phyloP scores from a whole-genome alignment of 2,329 filamentous ascomycete species.

The Cryoendolithus antarcticus region DNA sequence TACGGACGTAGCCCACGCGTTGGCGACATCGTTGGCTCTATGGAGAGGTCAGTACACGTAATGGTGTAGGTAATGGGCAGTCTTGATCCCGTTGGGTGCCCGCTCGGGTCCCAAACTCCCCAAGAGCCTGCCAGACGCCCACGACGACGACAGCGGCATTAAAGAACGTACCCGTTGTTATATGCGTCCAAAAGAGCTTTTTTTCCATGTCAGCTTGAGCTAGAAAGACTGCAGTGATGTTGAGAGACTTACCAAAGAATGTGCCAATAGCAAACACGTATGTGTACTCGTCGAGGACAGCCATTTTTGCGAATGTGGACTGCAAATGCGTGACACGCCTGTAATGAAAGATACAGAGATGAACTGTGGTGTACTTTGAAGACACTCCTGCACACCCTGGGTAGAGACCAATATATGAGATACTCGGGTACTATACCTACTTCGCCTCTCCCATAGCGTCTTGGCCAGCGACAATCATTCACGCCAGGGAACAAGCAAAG shows the following conservation, averaged over 20 bases:
- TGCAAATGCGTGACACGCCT: no score
- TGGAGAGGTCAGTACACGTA: neutral
- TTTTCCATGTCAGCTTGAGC: constrained; percentile 54
- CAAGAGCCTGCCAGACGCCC: no score
- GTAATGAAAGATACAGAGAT: neutral
- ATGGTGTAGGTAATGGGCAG: no score
- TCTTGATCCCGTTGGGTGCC: no score
- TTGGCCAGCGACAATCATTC: neutral
- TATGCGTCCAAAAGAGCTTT: constrained; percentile 55
- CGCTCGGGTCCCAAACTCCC: neutral
- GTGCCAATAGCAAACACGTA: constrained; percentile 54
- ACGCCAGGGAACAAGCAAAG: no score
- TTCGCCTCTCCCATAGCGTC: neutral
- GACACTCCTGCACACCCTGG: neutral
- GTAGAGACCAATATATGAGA: neutral
- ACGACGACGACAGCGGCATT: no score
- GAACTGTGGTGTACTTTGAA: neutral
- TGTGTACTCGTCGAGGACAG: constrained; percentile 41
- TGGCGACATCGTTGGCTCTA: constrained; percentile 37
- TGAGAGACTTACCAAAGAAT: constrained; percentile 41
- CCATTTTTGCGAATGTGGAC: constrained; percentile 14
- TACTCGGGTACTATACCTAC: neutral
- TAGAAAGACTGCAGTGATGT: constrained; percentile 42
- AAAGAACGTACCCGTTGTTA: constrained; percentile 45
- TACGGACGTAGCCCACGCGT: constrained; percentile 42